Conservation (phyloP, 2,329 filamentous ascomycete genomes). For the Shiraia sp. region DNA sequence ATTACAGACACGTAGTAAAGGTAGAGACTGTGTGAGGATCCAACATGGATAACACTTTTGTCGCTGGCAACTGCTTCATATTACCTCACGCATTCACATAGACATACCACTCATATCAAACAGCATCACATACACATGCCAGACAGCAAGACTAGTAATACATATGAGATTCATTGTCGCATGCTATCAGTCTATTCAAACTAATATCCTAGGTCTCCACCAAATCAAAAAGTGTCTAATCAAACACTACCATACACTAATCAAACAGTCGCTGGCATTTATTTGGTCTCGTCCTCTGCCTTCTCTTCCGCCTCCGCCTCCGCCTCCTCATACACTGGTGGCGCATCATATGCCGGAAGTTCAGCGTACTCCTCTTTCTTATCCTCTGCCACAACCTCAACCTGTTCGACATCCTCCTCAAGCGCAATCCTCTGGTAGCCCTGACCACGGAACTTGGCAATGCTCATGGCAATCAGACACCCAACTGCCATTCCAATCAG, state of each 20-base stretch:
- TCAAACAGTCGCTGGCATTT: not conserved
- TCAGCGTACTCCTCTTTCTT: constrained; percentile 42
- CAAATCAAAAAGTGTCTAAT: not conserved
- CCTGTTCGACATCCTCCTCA: constrained; percentile 34
- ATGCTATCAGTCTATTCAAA: constrained; percentile 4
- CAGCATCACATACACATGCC: constrained; percentile 2
- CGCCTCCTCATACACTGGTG: constrained; percentile 44
- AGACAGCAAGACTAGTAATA: no score
- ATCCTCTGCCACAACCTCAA: constrained; percentile 17
- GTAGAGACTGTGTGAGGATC: no score
- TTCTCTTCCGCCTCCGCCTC: constrained; percentile 36
- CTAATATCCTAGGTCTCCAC: constrained; percentile 1
- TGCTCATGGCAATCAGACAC: constrained; percentile 62
- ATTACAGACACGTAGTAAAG: no score
- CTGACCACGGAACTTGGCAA: constrained; percentile 59
- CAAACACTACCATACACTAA: not conserved
- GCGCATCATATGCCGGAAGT: constrained; percentile 43
- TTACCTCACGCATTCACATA: not conserved
- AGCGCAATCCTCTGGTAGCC: constrained; percentile 39
- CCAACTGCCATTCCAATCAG: constrained; percentile 69
- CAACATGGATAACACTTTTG: not conserved
- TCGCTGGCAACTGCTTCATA: not conserved
- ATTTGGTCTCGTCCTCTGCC: constrained; percentile 33
- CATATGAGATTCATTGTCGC: constrained; percentile 11
- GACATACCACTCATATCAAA: not conserved